Evolutionary conservation across 768 basidiomycete genomes (phyloP).

Genomic region (Naganishia onofrii): DNA sequence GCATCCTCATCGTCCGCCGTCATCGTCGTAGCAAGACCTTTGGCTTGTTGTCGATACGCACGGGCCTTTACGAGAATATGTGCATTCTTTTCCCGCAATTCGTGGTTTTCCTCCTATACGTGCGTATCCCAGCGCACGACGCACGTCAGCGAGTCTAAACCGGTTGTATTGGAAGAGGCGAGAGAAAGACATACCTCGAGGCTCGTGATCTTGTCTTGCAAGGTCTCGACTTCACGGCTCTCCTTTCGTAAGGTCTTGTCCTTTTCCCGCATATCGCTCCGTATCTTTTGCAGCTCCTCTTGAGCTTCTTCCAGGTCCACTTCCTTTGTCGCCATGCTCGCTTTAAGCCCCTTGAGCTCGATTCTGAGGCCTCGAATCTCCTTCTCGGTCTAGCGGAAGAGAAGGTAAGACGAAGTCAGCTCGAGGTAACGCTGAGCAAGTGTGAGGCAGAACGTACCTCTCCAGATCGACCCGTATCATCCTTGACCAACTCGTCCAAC

Average conservation of each 20-base stretch:
- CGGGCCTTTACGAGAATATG: slow-evolving; percentile 16
- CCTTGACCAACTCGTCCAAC: slow-evolving; percentile 14
- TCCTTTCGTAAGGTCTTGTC: slow-evolving; percentile 11
- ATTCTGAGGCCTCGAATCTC: slow-evolving; percentile 12
- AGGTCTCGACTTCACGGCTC: slow-evolving; percentile 5
- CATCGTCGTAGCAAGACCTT: neutral
- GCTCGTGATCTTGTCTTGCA: slow-evolving; percentile 6
- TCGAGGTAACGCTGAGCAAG: too few species aligned
- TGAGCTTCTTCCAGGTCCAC: slow-evolving; percentile 20
- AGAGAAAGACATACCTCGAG: neutral
- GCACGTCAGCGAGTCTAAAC: neutral
- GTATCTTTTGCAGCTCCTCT: slow-evolving; percentile 7
- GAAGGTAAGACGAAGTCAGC: neutral
- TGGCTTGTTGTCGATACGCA: slow-evolving; percentile 19
- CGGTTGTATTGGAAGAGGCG: too few species aligned
- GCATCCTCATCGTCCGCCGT: neutral
- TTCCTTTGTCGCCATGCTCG: neutral
- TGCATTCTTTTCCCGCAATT: slow-evolving; percentile 19
- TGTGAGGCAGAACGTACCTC: neutral
- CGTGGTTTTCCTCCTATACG: slow-evolving; percentile 9
- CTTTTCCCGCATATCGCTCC: slow-evolving; percentile 11
- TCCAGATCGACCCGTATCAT: slow-evolving; percentile 11
- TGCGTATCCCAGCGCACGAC: neutral
- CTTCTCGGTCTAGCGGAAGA: slow-evolving; percentile 2
- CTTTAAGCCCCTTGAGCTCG: slow-evolving; percentile 6